Evolutionary conservation across 163 green algal species (phyloP).

Genomic region (Chlamydomonas reinhardtii): DNA sequence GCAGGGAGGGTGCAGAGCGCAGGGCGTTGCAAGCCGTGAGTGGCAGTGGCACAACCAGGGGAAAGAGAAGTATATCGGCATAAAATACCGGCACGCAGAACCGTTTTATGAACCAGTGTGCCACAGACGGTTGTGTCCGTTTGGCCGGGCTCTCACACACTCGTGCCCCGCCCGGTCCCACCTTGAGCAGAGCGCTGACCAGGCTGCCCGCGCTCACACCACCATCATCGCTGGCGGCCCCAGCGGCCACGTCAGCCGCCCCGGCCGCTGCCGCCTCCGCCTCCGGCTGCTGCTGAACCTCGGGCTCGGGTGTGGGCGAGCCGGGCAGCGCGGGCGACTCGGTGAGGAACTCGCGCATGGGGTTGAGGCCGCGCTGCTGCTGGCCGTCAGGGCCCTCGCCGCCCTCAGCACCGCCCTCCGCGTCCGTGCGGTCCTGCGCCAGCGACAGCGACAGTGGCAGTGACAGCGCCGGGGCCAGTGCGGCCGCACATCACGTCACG

Average conservation of each 20-base stretch:
- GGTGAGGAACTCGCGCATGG: constrained; percentile 2
- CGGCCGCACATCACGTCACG: too few species aligned
- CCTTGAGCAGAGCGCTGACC: constrained; percentile 31
- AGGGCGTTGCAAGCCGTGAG: too few species aligned
- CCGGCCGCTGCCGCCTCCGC: not conserved
- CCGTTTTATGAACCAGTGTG: too few species aligned
- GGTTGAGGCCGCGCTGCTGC: not conserved
- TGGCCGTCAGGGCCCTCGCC: not conserved
- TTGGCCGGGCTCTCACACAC: too few species aligned
- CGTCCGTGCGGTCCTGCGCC: constrained; percentile 30
- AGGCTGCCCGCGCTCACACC: constrained; percentile 6
- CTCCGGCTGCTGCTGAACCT: not conserved
- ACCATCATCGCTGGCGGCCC: too few species aligned
- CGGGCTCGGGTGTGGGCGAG: constrained; percentile 19
- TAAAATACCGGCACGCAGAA: too few species aligned
- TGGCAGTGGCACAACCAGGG: too few species aligned
- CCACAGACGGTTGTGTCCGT: too few species aligned
- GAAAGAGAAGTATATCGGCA: too few species aligned
- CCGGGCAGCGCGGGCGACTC: constrained; percentile 33
- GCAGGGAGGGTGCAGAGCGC: not conserved
- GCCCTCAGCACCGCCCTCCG: constrained; percentile 3
- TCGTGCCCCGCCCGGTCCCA: too few species aligned
- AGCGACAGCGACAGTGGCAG: too few species aligned
- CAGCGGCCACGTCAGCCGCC: not conserved
- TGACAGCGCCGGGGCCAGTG: too few species aligned